Evolutionary conservation across 2,329 filamentous ascomycete genomes (phyloP), one percentile per base, ranked within the genome.

Genomic region (Microdochium paspali): DNA sequence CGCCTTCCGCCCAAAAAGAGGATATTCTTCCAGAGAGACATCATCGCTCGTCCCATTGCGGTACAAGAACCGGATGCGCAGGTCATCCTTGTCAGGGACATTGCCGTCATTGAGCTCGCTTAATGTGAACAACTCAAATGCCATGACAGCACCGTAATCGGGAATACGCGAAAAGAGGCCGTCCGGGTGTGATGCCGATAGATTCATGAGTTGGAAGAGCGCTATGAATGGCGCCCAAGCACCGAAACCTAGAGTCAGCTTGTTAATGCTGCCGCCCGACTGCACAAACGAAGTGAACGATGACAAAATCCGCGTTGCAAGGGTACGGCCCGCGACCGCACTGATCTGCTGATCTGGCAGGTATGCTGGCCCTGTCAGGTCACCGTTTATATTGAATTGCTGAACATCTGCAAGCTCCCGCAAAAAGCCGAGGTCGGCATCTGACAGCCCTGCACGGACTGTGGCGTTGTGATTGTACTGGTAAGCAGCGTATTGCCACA

Each of bases 71-170:
- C 78, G 72, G 4, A 82, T 71, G 48, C 63, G 68, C 15, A 81
- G 62, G 20, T 74, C 65, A 0, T 54, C 48, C 2, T 52, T 44
- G 0, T 69, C 68, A 9, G 23, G n/a, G 10, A 18, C n/a, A 3
- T n/a, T 7, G 12, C 10, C 23, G 20, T 26, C n/a, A 13, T 10
- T 23, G 23, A n/a, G 23, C 10, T 15, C 15, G 42, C 23, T 13
- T 1, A 42, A 24, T 2, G 58, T 49, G 49, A 50, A 23, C 4
- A 82, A 62, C 66, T 95, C 90, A 59, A 93, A 90, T 0, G 78
- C 70, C 74, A 95, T 84, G 35, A 79, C 76, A 1, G 82, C 83
- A 0, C 88, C 89, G 31, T 89, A 87, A 53, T 83, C 74, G 0
- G 85, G 82, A 13, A 80, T 53, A 53, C 60, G 26, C 50, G 58